Evolutionary conservation across 495 filamentous ascomycete species (phyloP).

Genomic region (Penicillium alfredii): DNA sequence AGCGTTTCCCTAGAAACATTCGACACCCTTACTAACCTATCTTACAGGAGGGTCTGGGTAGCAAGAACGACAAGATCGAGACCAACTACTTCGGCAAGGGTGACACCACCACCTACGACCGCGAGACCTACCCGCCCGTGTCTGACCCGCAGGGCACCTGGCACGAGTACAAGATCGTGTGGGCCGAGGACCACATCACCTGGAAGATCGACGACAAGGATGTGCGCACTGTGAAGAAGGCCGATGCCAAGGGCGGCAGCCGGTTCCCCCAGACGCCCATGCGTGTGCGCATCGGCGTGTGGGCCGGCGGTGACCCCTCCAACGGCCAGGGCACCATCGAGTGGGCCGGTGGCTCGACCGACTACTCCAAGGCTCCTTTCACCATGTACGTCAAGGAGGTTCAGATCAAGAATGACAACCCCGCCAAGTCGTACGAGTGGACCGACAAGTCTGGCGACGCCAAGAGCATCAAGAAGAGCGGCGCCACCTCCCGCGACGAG

Average conservation of each 20-base stretch:
- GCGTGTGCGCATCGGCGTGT: conserved; percentile 77
- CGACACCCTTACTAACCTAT: no score
- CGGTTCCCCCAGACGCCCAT: conserved; percentile 92
- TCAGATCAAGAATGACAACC: conserved; percentile 25
- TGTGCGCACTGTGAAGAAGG: conserved; percentile 61
- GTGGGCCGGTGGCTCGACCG: conserved; percentile 76
- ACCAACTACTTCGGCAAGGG: conserved; percentile 97
- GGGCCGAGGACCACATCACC: conserved; percentile 63
- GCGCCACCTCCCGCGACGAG: conserved; percentile 7
- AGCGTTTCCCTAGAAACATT: no score
- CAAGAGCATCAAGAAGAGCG: conserved; percentile 62
- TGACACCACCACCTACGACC: conserved; percentile 70
- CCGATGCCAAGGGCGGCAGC: conserved; percentile 54
- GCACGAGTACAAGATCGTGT: conserved; percentile 82
- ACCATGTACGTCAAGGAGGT: conserved; percentile 69
- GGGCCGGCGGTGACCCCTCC: conserved; percentile 74
- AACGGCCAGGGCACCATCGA: conserved; percentile 57
- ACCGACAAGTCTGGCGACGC: conserved; percentile 59
- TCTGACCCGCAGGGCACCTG: conserved; percentile 60
- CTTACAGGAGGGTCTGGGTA: conserved; percentile 48
- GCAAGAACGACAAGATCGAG: conserved; percentile 61
- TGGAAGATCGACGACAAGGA: conserved; percentile 75
- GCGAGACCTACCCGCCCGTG: conserved; percentile 53
- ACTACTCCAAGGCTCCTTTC: conserved; percentile 69
- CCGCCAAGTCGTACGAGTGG: conserved; percentile 58